Conservation (phyloP, 805 yeast genomes). For the Cyberlindnera mississippiensis region DNA sequence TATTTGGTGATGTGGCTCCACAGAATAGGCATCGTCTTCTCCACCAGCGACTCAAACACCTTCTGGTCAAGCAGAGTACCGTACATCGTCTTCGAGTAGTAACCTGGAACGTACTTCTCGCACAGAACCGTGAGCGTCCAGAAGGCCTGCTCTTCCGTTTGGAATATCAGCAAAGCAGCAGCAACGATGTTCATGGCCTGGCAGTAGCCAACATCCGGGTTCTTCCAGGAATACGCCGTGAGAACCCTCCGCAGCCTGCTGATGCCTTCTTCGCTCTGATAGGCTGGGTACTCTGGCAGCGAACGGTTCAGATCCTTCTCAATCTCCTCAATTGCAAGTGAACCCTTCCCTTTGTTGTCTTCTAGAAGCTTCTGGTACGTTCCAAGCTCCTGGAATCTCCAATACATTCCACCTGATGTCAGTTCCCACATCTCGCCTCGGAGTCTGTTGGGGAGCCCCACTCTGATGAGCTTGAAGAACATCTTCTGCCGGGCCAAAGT, state of each 20-base stretch:
- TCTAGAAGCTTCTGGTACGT: constrained; percentile 57
- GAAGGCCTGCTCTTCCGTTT: constrained; percentile 96
- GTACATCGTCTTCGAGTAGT: constrained; percentile 95
- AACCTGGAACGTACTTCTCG: constrained; percentile 87
- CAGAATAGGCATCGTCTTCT: constrained; percentile 81
- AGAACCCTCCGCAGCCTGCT: constrained; percentile 79
- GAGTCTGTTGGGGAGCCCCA: constrained; percentile 90
- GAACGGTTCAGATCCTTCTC: constrained; percentile 95
- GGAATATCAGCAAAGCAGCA: constrained; percentile 73
- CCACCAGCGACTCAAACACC: constrained; percentile 87
- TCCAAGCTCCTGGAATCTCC: constrained; percentile 57
- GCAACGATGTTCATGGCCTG: constrained; percentile 97
- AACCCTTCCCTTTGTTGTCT: constrained; percentile 57
- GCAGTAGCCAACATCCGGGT: constrained; percentile 96
- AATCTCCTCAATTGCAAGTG: constrained; percentile 91
- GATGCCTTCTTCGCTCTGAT: constrained; percentile 84
- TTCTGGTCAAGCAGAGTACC: constrained; percentile 93
- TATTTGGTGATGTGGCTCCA: constrained; percentile 75
- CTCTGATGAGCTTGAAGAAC: constrained; percentile 79
- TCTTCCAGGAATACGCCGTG: constrained; percentile 94
- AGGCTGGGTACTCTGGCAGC: constrained; percentile 93
- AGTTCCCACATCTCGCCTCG: constrained; percentile 98
- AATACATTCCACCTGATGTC: constrained; percentile 79
- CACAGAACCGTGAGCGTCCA: constrained; percentile 85
- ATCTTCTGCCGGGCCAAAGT: constrained; percentile 69